A percentile compares a stretch with the other conserved stretches of the same genome.
Conservation (phyloP, 1,139 yeast genomes). For the Zygosaccharomyces sapae region DNA sequence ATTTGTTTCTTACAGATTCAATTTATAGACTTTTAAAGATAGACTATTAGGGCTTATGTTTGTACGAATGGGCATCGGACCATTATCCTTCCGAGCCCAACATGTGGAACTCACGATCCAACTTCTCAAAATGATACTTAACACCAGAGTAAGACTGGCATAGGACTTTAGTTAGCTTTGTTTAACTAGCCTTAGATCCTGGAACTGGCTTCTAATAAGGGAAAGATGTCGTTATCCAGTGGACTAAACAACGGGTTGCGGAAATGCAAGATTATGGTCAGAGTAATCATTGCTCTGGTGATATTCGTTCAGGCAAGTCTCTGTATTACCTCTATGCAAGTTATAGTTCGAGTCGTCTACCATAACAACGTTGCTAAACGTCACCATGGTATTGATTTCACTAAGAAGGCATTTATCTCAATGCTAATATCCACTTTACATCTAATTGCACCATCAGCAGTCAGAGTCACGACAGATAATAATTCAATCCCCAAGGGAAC, state of each 20-base stretch:
- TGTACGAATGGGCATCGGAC: too few species aligned
- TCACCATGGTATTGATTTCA: constrained; percentile 26
- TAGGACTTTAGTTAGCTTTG: too few species aligned
- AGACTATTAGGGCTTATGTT: too few species aligned
- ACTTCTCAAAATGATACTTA: too few species aligned
- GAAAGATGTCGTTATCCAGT: not conserved
- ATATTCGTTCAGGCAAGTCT: constrained; percentile 24
- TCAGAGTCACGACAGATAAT: constrained; percentile 33
- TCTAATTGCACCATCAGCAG: constrained; percentile 33
- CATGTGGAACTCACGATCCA: too few species aligned
- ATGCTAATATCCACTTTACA: constrained; percentile 29
- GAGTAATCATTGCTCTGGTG: constrained; percentile 6
- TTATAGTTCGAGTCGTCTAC: constrained; percentile 20
- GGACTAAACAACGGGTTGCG: not conserved
- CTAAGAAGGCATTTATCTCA: constrained; percentile 32
- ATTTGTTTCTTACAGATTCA: too few species aligned
- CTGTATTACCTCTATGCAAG: constrained; percentile 13
- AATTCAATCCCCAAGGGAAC: constrained; percentile 29
- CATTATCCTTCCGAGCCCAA: too few species aligned
- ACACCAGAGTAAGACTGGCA: too few species aligned
- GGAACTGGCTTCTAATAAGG: too few species aligned
- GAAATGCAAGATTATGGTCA: constrained; percentile 2
- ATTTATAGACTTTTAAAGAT: too few species aligned
- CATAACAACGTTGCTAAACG: constrained; percentile 15
- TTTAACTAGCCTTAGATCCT: too few species aligned